A percentile compares a stretch with the other conserved stretches of the same genome.
Evolutionary conservation across 371 early-diverging fungal genomes (phyloP).

Genomic region (Mortierella sp.): DNA sequence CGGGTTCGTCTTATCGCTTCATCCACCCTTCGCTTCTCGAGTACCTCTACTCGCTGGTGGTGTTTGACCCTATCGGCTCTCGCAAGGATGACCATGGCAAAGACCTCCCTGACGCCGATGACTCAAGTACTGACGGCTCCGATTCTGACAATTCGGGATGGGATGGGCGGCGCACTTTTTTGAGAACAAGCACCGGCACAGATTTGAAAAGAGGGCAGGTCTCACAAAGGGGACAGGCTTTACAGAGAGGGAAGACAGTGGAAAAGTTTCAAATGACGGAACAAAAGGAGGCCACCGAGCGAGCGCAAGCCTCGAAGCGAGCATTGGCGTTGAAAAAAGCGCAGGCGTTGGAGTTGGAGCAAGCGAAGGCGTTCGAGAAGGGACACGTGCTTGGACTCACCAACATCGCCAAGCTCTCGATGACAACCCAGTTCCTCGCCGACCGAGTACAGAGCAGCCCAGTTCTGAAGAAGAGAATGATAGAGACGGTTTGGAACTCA

Average conservation of each 20-base stretch:
- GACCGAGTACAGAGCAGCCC: not conserved
- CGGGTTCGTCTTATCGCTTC: not conserved
- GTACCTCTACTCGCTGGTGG: not conserved
- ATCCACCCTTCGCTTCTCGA: not conserved
- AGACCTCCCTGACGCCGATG: not conserved
- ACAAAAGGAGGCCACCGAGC: not conserved
- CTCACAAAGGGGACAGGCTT: not conserved
- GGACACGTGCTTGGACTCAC: not conserved
- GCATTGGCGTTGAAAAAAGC: too few species aligned
- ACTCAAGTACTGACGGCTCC: not conserved
- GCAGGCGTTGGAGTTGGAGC: not conserved
- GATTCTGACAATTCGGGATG: not conserved
- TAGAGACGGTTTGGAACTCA: not conserved
- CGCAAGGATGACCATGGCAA: too few species aligned
- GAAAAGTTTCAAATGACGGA: not conserved
- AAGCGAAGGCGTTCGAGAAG: not conserved
- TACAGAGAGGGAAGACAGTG: too few species aligned
- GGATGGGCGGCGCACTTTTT: not conserved
- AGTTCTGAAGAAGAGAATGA: not conserved
- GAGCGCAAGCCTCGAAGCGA: too few species aligned
- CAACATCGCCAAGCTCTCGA: not conserved
- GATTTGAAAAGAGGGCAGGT: not conserved
- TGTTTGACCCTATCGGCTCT: not conserved
- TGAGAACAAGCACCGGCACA: not conserved
- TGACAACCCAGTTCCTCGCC: slow-evolving; percentile 2